Conservation (phyloP, 169 alveolate species). For the Plasmodium relictum region DNA sequence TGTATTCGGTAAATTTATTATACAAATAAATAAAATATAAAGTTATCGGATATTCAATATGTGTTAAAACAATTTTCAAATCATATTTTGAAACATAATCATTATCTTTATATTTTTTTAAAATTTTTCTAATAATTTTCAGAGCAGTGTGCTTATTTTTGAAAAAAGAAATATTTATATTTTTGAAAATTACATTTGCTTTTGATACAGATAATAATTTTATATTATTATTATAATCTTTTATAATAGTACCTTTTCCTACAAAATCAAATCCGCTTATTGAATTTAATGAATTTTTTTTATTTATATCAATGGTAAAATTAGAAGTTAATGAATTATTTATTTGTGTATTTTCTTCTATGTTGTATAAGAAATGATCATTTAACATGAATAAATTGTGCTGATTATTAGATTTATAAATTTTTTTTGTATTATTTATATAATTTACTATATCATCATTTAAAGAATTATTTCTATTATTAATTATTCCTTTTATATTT, state of each 20-base stretch:
- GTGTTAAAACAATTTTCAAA: slow-evolving; percentile 59
- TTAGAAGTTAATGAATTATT: background rate
- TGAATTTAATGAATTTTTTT: no score
- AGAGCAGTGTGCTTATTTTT: slow-evolving; percentile 26
- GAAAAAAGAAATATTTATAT: slow-evolving; percentile 8
- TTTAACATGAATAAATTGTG: slow-evolving; percentile 17
- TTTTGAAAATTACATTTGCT: background rate
- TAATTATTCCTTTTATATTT: slow-evolving; percentile 14
- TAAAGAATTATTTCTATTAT: slow-evolving; percentile 15
- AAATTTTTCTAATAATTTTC: slow-evolving; percentile 45
- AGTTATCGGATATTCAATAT: slow-evolving; percentile 48
- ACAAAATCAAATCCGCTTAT: background rate
- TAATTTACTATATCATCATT: slow-evolving; percentile 57
- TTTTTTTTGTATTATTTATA: slow-evolving; percentile 48
- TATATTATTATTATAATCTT: slow-evolving; percentile 40
- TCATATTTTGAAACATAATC: slow-evolving; percentile 56
- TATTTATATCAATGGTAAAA: background rate
- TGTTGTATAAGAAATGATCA: slow-evolving; percentile 17
- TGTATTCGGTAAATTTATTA: slow-evolving; percentile 27
- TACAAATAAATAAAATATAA: slow-evolving; percentile 36
- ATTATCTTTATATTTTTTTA: slow-evolving; percentile 55
- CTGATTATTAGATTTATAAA: slow-evolving; percentile 24
- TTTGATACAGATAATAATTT: background rate
- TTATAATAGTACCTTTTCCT: slow-evolving; percentile 52
- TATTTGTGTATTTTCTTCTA: background rate